Percentiles rank a stretch among this genome's conserved stretches.
Conservation (phyloP, 768 basidiomycete species). For the Rubroboletus satanas region DNA sequence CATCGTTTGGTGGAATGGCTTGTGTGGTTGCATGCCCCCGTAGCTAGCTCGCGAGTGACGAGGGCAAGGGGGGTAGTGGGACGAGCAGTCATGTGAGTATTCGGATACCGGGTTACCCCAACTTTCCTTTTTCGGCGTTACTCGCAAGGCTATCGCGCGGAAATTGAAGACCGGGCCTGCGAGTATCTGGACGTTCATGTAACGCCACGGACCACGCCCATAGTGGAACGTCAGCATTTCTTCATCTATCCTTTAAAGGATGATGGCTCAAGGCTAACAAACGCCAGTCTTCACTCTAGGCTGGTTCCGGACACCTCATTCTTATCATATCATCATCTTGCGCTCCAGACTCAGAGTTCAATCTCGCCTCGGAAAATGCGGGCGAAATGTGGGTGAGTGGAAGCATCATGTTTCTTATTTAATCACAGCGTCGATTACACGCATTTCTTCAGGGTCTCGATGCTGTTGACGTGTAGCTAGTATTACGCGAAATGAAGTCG, state of each 20-base stretch:
- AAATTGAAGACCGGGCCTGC: background rate
- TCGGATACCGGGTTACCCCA: background rate
- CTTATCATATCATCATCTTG: too few relatives aligned
- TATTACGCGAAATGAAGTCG: background rate
- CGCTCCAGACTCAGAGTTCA: background rate
- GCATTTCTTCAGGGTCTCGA: background rate
- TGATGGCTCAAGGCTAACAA: background rate
- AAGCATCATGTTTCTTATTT: background rate
- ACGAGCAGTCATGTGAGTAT: background rate
- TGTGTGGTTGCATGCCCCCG: background rate
- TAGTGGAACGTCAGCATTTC: background rate
- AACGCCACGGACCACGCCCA: background rate
- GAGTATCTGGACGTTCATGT: background rate
- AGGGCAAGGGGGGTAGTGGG: too few relatives aligned
- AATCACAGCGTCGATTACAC: background rate
- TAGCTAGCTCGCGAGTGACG: background rate
- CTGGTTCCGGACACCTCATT: background rate
- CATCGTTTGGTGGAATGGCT: background rate
- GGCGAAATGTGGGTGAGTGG: background rate
- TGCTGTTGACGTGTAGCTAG: too few relatives aligned
- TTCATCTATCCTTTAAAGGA: background rate
- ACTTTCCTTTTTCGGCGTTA: background rate
- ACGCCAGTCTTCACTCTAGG: background rate
- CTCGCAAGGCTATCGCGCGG: background rate
- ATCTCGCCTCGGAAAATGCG: background rate